Evolutionary conservation across 2,329 filamentous ascomycete species (phyloP).

Genomic region (Exophiala aquamarina): DNA sequence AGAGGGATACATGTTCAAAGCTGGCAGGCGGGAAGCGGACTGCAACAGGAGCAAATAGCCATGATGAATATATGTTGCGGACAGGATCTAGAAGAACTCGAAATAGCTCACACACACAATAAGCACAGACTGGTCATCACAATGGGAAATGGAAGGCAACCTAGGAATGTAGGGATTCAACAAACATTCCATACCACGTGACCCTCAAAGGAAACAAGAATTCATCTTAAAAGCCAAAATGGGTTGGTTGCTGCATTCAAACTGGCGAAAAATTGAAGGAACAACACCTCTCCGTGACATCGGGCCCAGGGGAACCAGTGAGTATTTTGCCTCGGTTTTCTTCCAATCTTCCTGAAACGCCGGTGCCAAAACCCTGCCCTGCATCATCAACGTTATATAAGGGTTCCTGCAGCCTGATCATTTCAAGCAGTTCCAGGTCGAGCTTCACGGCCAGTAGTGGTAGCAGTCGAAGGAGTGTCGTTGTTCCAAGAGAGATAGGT

Average conservation of each 20-base stretch:
- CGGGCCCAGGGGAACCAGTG: no score
- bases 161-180: neutral
- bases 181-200: no score
- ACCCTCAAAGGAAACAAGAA: neutral
- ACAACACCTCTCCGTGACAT: neutral
- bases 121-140: no score
- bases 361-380: constrained; percentile 12
- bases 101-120: no score
- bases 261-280: neutral
- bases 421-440: constrained; percentile 31
- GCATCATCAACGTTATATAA: constrained; percentile 18
- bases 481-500: constrained; percentile 97
- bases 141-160: neutral
- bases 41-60: no score
- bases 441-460: constrained; percentile 58
- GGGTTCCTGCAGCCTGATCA: constrained; percentile 5
- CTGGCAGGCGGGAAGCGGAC: no score
- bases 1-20: no score
- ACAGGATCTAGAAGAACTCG: no score
- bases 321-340: neutral
- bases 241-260: neutral
- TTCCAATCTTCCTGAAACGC: constrained; percentile 16
- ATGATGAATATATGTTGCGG: no score
- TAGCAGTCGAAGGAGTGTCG: constrained; percentile 57
- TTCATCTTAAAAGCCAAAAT: no score